These are phyloP conservation scores for Lachancea cidri DNA, from an alignment of 805 yeast genomes.

Conservation along the genomic window DNA sequence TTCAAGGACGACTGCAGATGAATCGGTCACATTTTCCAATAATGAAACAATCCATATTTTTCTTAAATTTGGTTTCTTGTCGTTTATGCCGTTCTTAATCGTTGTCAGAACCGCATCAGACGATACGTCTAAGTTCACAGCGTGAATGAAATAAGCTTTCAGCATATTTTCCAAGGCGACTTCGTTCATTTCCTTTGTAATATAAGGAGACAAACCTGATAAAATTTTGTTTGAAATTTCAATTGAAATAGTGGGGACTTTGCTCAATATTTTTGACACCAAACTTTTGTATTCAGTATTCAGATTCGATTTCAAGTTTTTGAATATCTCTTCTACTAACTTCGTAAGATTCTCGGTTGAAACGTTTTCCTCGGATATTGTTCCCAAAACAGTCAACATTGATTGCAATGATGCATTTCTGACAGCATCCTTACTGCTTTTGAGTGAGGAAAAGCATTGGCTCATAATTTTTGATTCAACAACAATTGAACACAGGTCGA, in stretches of 20 bases:
- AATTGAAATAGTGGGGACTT: constrained; percentile 25
- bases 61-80: constrained; percentile 57
- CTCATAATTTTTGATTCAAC: constrained; percentile 44
- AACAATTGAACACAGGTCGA: constrained; percentile 42
- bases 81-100: constrained; percentile 57
- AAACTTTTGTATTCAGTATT: constrained; percentile 61
- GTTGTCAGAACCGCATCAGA: constrained; percentile 26
- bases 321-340: constrained; percentile 49
- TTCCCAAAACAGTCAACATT: constrained; percentile 22
- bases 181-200: constrained; percentile 76
- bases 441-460: constrained; percentile 51
- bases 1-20: constrained; percentile 37
- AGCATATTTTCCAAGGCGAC: constrained; percentile 46
- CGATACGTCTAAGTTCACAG: constrained; percentile 29
- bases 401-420: constrained; percentile 45
- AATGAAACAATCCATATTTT: constrained; percentile 62
- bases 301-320: constrained; percentile 52
- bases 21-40: constrained; percentile 14
- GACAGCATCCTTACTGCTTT: constrained; percentile 66
- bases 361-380: constrained; percentile 18
- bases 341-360: constrained; percentile 28
- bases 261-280: constrained; percentile 42
- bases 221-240: constrained; percentile 38
- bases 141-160: constrained; percentile 44
- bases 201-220: constrained; percentile 43